A percentile compares a stretch with the other conserved stretches of the same genome.
These are phyloP conservation scores for Trichothecium sympodiale DNA, from an alignment of 2,329 filamentous ascomycete genomes.

Conservation along the genomic window DNA sequence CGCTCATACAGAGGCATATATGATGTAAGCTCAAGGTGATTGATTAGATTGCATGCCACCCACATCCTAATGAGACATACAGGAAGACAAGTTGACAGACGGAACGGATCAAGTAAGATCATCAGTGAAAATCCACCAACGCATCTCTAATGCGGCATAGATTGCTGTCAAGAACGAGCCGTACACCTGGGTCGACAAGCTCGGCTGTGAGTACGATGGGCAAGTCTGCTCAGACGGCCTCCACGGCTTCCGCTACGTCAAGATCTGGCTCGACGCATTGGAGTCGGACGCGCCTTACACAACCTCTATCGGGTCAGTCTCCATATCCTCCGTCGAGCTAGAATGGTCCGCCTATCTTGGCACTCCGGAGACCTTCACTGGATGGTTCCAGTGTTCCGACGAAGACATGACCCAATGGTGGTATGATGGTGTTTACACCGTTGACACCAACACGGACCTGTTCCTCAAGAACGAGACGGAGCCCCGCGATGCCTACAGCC, in stretches of 20 bases:
- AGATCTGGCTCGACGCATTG: conserved; percentile 33
- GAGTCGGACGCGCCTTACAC: conserved; percentile 32
- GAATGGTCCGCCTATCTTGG: conserved; percentile 33
- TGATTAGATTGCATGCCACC: too few relatives aligned
- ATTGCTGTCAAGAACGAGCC: conserved; percentile 29
- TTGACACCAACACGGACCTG: conserved; percentile 33
- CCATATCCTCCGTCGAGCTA: conserved; percentile 29
- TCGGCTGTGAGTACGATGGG: conserved; percentile 28
- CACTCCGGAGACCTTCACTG: conserved; percentile 35
- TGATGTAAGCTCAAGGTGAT: conserved; percentile 10
- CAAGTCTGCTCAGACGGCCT: conserved; percentile 40
- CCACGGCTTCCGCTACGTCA: conserved; percentile 42
- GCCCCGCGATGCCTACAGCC: conserved; percentile 30
- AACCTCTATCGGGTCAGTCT: conserved; percentile 26
- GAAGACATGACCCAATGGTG: conserved; percentile 36
- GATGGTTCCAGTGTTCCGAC: conserved; percentile 42
- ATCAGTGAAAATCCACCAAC: too few relatives aligned
- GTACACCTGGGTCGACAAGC: conserved; percentile 32
- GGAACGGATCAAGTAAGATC: conserved; percentile 33
- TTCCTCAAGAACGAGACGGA: conserved; percentile 38
- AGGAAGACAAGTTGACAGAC: conserved; percentile 22
- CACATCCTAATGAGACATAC: not conserved
- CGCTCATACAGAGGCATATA: conserved; percentile 26
- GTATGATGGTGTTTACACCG: conserved; percentile 42
- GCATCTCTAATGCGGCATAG: conserved; percentile 11